Percentiles rank a stretch among this genome's conserved stretches.
phyloP scores from a whole-genome alignment of 306 rosid genomes.

The Prunus mira region DNA sequence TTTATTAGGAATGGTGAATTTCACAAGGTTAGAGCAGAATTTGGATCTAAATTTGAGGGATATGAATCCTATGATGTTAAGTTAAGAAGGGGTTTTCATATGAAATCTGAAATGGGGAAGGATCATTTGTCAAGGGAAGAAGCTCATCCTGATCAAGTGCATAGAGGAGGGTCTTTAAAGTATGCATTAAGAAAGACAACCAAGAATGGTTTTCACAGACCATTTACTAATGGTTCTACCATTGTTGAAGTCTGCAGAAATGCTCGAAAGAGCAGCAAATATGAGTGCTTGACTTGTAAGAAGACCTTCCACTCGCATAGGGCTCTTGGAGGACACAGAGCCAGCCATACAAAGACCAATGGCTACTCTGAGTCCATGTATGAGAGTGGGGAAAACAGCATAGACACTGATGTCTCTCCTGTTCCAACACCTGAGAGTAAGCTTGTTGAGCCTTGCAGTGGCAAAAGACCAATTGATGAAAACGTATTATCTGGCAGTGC shows the following conservation, averaged over 20 bases:
- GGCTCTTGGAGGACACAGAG: slow-evolving; percentile 42
- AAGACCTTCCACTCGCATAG: slow-evolving; percentile 38
- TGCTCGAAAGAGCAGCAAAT: slow-evolving; percentile 28
- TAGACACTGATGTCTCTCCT: slow-evolving; percentile 40
- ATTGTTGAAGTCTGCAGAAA: slow-evolving; percentile 24
- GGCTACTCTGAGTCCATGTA: slow-evolving; percentile 43
- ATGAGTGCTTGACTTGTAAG: slow-evolving; percentile 37
- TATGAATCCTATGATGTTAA: slow-evolving; percentile 29
- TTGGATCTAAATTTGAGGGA: slow-evolving; percentile 33
- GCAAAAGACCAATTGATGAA: slow-evolving; percentile 22
- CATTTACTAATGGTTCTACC: slow-evolving; percentile 24
- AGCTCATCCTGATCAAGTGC: slow-evolving; percentile 22
- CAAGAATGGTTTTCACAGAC: slow-evolving; percentile 35
- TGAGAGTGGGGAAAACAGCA: slow-evolving; percentile 66
- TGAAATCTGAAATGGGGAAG: slow-evolving; percentile 37
- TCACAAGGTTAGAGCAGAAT: slow-evolving; percentile 38
- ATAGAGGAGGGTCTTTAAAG: slow-evolving; percentile 24
- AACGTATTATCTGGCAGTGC: slow-evolving; percentile 27
- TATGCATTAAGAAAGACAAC: slow-evolving; percentile 42
- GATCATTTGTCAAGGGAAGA: slow-evolving; percentile 22
- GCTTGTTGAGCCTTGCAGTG: slow-evolving; percentile 15
- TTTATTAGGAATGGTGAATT: slow-evolving; percentile 31
- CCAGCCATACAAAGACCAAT: slow-evolving; percentile 33
- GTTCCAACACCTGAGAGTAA: slow-evolving; percentile 32
- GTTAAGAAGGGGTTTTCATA: slow-evolving; percentile 13